These are phyloP conservation scores for Metschnikowia proteae DNA, from an alignment of 805 yeast genomes.

Conservation along the genomic window DNA sequence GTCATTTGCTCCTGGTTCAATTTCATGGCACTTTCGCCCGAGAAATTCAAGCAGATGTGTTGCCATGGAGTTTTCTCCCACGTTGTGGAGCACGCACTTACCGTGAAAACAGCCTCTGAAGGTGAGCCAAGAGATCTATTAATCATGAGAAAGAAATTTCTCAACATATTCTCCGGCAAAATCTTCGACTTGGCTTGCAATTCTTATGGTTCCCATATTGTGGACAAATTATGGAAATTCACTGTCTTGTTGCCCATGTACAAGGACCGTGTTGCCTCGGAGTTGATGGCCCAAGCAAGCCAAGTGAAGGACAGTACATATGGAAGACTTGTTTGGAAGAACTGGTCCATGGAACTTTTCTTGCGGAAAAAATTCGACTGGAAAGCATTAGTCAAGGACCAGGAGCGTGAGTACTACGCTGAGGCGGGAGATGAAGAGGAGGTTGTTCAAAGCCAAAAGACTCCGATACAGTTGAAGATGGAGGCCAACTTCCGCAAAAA, in stretches of 20 bases:
- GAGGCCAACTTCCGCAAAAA: conserved; percentile 34
- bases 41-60: conserved; percentile 68
- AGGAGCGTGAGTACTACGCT: conserved; percentile 32
- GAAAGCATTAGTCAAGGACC: conserved; percentile 59
- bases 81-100: conserved; percentile 62
- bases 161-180: conserved; percentile 58
- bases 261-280: conserved; percentile 80
- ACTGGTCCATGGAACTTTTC: conserved; percentile 86
- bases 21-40: conserved; percentile 56
- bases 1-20: conserved; percentile 57
- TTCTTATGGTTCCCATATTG: conserved; percentile 87
- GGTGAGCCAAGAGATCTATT: conserved; percentile 41
- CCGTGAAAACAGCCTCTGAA: conserved; percentile 46
- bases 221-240: conserved; percentile 80
- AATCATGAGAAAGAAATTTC: conserved; percentile 60
- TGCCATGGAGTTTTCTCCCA: conserved; percentile 89
- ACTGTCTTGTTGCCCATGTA: conserved; percentile 73
- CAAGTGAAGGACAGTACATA: conserved; percentile 79
- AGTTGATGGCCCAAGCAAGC: conserved; percentile 54
- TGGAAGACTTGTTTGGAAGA: conserved; percentile 92
- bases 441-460: conserved; percentile 22
- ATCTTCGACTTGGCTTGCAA: conserved; percentile 67
- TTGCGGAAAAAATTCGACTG: conserved; percentile 74
- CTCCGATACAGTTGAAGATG: conserved; percentile 42
- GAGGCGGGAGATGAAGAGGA: conserved; percentile 17